Percentiles rank a stretch among this genome's conserved stretches.
Evolutionary conservation across 2,329 filamentous ascomycete species (phyloP).

Genomic region (Fusarium begoniae): DNA sequence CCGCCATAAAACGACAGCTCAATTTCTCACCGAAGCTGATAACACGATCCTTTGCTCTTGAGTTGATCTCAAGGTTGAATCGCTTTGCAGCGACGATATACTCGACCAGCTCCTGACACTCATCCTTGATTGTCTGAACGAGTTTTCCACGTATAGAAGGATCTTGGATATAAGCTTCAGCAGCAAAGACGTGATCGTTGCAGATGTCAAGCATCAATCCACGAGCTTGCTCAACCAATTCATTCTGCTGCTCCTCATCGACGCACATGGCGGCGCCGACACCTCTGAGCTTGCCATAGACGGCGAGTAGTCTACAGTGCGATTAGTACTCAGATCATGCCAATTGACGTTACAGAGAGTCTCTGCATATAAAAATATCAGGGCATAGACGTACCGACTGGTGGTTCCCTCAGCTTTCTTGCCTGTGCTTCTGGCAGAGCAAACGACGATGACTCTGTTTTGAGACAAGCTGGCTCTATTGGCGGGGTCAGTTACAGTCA

Average conservation of each 20-base stretch:
- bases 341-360: background rate
- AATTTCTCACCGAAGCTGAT: constrained; percentile 96
- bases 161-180: constrained; percentile 68
- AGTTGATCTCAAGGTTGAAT: constrained; percentile 79
- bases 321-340: background rate
- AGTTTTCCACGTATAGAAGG: constrained; percentile 66
- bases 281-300: constrained; percentile 65
- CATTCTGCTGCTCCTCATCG: constrained; percentile 59
- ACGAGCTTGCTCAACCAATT: constrained; percentile 71
- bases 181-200: constrained; percentile 81
- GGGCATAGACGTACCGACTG: constrained; percentile 74
- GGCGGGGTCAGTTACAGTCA: constrained; percentile 33
- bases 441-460: constrained; percentile 89
- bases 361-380: background rate
- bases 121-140: constrained; percentile 72
- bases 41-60: constrained; percentile 84
- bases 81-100: constrained; percentile 72
- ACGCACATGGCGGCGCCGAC: constrained; percentile 63
- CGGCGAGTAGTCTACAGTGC: constrained; percentile 61
- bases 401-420: constrained; percentile 96
- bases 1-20: constrained; percentile 90
- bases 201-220: constrained; percentile 83
- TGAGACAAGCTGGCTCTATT: constrained; percentile 62
- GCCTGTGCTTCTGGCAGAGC: constrained; percentile 92
- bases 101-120: constrained; percentile 83